Evolutionary conservation across 2,329 filamentous ascomycete species (phyloP), one percentile per base, ranked within the genome.

Genomic region (Pyricularia pennisetigena): DNA sequence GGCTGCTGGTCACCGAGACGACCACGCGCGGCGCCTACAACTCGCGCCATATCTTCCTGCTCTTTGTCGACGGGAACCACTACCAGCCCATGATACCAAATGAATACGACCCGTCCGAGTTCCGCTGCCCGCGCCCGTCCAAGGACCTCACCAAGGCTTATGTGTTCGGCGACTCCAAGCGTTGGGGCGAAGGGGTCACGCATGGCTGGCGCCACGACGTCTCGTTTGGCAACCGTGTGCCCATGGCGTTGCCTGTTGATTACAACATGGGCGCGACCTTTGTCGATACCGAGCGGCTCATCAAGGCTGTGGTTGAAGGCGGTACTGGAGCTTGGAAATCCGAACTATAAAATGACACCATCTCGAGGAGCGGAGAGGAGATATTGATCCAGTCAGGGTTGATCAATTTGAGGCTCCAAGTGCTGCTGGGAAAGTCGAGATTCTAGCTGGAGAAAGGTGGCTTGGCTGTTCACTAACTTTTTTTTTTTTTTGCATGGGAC

Each of bases 81-180:
- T 77, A 72, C 70, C 73, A 74, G 69, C 74, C 75, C 6, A 72
- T 76, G 69, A 67, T 69, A 20, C 74, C 75, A 5, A 76, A 76
- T 66, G 70, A 74, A 9, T 72, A 71, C 69, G 65, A 70, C 63
- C 67, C 71, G 30, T 75, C 69, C 65, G 75, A 77, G 67, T 77
- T 76, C 68, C 72, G 70, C 54, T 74, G 75, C 68, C 75, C 75
- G 3, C 72, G 74, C 9, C 68, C 74, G 28, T 74, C 72, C 12
- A 68, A 67, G 14, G 66, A 68, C 2, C 67, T 69, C 12, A 70
- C 68, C 3, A 29, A 14, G 10, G 29, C 32, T 1, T 67, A 69
- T 59, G 66, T 57, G 9, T 62, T 23, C 16, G 54, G 32, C 12
- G 24, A 54, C 8, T 24, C 26, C 16, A 64, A 16, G n/a, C 28